Evolutionary conservation across 768 basidiomycete species (phyloP), one percentile per base, ranked within the genome.

Genomic region (Lactarius indigo): DNA sequence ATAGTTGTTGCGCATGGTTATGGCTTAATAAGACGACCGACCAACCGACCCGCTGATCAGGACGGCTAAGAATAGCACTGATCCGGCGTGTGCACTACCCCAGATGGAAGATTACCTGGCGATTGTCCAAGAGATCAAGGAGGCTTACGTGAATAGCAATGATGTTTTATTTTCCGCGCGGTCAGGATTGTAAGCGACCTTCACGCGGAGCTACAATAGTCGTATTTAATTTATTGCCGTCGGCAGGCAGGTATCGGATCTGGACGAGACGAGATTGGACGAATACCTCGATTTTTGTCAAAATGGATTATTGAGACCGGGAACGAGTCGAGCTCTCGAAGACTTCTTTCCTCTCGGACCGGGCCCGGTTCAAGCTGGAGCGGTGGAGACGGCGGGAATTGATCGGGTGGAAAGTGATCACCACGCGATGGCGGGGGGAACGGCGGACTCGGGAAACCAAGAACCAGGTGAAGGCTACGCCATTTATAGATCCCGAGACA

Each of bases 401-500:
- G 54, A 41, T 39, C 20, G 65, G 58, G 31, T 0, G 30, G 3
- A 58, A 44, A 50, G 35, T 37, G 64, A 50, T 50, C 64, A 58
- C 61, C 57, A 50, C 50, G 57, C 39, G 52, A 28, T 64, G 58
- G 33, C 56, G 60, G 63, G 70, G 10, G 69, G 69, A 13, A 61
- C 60, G 41, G 37, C 33, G 10, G 66, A 71, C 23, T 68, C 64
- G 15, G 64, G 70, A 28, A 68, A 61, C 15, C 71, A 77, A 2
- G 79, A 78, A 73, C 85, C 90, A 4, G 92, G 89, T 1, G 83
- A 85, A 66, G 76, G 76, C 59, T 87, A 89, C 77, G 78, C 78
- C 58, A 83, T 93, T 57, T 92, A 87, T 78, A 80, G 85, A 39
- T 78, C 82, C n/a, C 79, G 79, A n/a, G 94, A 94, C 70, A 78